Evolutionary conservation across 1,139 yeast genomes (phyloP), one percentile per base, ranked within the genome.

Genomic region (Hyphopichia wangnamkhiaoensis): DNA sequence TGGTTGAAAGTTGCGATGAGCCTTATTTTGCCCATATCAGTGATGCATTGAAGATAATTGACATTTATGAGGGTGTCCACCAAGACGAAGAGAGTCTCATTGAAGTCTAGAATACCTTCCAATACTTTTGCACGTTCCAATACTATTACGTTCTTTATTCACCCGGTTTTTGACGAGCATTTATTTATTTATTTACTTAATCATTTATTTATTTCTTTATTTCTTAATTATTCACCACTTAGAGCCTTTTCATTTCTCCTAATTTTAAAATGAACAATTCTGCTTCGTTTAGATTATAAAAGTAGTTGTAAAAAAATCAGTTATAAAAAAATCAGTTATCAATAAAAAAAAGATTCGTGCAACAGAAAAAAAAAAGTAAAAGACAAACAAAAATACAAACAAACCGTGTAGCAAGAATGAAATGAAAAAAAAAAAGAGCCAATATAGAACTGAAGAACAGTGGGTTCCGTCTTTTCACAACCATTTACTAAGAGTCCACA

Each of bases 11-110:
- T 27, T 21, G 38, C 5, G 51, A 48, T 2, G 46, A 47, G 10
- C 77, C 77, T 3, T 72, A 53, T 44, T 71, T 71, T 42, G 50
- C 48, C 28, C 76, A 70, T 45, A 70, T 72, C 16, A 60, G 71
- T 35, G 74, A 70, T 44, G 74, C 74, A 1, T 61, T 72, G 37
- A 62, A 61, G 45, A 65, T 71, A 14, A 65, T 72, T 35, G 78
- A 72, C 44, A 53, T 54, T 39, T 70, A 55, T 47, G 75, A 69
- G 10, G 24, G 10, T 7, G 13, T 25, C 33, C 33, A 19, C 16
- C n/a, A 17, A 5, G 24, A 19, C 6, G 21, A 12, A 8, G 23
- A 18, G 33, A 7, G 4, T 16, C n/a, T 18, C 14, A 29, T 14
- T 29, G 10, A 29, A n/a, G n/a, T 29, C 21, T 13, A 17, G 21